phyloP scores from a whole-genome alignment of 805 yeast genomes.

The Debaryomyces castellii region DNA sequence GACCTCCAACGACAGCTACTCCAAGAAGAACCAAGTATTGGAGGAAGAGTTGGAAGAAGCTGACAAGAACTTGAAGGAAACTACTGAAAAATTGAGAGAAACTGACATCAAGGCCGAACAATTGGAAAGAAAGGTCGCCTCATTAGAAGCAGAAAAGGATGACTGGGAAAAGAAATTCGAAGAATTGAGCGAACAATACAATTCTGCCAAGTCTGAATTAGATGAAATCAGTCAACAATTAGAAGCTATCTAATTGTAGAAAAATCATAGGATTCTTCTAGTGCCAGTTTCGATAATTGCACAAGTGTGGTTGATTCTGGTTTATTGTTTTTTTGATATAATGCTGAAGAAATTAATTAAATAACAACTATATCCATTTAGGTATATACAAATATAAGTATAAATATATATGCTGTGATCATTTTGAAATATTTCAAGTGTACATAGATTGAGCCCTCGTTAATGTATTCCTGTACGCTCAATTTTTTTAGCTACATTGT shows the following conservation, averaged over 20 bases:
- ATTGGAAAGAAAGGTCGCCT: constrained; percentile 88
- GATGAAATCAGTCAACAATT: constrained; percentile 96
- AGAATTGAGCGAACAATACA: constrained; percentile 79
- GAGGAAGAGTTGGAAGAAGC: constrained; percentile 91
- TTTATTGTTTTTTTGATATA: background rate
- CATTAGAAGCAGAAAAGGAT: constrained; percentile 89
- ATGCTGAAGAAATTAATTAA: background rate
- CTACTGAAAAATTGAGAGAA: constrained; percentile 91
- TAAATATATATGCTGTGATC: background rate
- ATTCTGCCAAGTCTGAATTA: constrained; percentile 85
- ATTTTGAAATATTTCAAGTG: background rate
- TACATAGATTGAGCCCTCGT: background rate
- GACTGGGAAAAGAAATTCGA: constrained; percentile 88
- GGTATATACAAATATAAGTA: background rate
- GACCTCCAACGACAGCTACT: constrained; percentile 84
- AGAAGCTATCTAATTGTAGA: constrained; percentile 56
- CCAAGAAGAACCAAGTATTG: constrained; percentile 83
- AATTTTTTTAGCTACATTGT: background rate
- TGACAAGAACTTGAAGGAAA: constrained; percentile 86
- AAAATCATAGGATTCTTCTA: background rate
- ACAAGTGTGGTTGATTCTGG: background rate
- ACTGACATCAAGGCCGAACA: constrained; percentile 96
- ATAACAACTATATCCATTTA: background rate
- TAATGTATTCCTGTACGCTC: background rate
- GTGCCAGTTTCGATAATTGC: background rate